Conservation (phyloP, 495 filamentous ascomycete genomes). For the Aspergillus bridgeri region DNA sequence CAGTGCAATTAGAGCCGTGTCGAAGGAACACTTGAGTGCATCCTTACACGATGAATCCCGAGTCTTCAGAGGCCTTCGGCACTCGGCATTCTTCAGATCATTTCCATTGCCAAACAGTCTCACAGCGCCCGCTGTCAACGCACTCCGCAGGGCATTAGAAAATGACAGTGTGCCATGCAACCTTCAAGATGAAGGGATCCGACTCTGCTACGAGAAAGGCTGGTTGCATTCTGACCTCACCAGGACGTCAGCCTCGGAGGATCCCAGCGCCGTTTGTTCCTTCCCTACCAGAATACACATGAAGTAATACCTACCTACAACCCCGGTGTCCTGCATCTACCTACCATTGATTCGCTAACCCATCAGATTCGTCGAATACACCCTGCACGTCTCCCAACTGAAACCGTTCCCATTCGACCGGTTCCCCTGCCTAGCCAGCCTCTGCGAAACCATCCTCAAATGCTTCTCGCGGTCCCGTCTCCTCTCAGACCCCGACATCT, state of each 20-base stretch:
- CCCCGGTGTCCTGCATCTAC: too few species aligned
- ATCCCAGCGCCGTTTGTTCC: neutral
- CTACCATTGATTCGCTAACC: neutral
- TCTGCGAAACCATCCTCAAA: neutral
- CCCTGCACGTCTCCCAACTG: neutral
- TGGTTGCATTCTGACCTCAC: constrained; percentile 11
- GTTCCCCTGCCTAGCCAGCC: constrained; percentile 1
- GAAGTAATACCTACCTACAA: constrained; percentile 9
- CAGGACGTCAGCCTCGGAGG: neutral
- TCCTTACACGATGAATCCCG: constrained; percentile 4
- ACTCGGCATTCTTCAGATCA: neutral
- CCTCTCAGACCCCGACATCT: neutral
- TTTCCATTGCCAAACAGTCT: constrained; percentile 1
- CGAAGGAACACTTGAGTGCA: neutral
- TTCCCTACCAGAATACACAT: constrained; percentile 11
- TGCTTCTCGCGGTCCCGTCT: constrained; percentile 6
- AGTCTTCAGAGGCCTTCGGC: constrained; percentile 1
- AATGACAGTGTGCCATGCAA: constrained; percentile 1
- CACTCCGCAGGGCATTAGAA: neutral
- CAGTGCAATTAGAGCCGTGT: neutral
- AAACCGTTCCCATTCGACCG: neutral
- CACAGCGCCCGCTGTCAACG: neutral
- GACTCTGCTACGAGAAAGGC: constrained; percentile 8
- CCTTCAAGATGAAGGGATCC: neutral
- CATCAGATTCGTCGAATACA: neutral